These are phyloP conservation scores for Sherardia arvensis DNA, from an alignment of 257 asterid species.

Conservation along the genomic window DNA sequence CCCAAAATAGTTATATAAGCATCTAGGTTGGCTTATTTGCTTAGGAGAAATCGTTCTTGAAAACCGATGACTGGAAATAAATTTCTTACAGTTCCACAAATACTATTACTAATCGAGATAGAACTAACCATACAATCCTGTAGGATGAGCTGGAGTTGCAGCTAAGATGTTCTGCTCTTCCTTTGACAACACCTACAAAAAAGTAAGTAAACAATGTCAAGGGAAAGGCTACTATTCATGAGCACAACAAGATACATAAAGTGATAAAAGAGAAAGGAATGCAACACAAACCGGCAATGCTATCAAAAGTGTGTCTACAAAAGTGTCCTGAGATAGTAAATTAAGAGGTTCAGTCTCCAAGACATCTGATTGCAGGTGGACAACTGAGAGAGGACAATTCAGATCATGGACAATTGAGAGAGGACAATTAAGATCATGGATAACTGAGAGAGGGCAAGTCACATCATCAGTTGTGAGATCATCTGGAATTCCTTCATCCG, in stretches of 20 bases:
- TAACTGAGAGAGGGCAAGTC: slow-evolving; percentile 35
- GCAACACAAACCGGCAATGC: slow-evolving; percentile 56
- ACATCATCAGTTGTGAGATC: slow-evolving; percentile 31
- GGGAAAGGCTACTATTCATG: neutral
- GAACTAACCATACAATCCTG: slow-evolving; percentile 74
- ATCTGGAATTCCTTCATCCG: slow-evolving; percentile 38
- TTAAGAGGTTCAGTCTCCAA: slow-evolving; percentile 59
- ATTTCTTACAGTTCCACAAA: neutral
- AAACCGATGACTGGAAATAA: no score
- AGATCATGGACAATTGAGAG: slow-evolving; percentile 37
- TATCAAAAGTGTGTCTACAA: slow-evolving; percentile 60
- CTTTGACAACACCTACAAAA: slow-evolving; percentile 55
- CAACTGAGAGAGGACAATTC: slow-evolving; percentile 44
- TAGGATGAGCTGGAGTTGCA: slow-evolving; percentile 93
- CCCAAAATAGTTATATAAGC: neutral
- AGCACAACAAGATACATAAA: neutral
- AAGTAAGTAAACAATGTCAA: neutral
- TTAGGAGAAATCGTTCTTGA: no score
- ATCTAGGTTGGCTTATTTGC: neutral
- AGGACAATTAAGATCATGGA: slow-evolving; percentile 33
- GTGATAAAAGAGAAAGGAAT: neutral
- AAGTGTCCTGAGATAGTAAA: slow-evolving; percentile 49
- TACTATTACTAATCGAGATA: neutral
- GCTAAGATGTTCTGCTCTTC: slow-evolving; percentile 80
- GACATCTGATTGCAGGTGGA: slow-evolving; percentile 49